Evolutionary conservation across 1,139 yeast genomes (phyloP), one percentile per base, ranked within the genome.

Genomic region (Yarrowia galli): DNA sequence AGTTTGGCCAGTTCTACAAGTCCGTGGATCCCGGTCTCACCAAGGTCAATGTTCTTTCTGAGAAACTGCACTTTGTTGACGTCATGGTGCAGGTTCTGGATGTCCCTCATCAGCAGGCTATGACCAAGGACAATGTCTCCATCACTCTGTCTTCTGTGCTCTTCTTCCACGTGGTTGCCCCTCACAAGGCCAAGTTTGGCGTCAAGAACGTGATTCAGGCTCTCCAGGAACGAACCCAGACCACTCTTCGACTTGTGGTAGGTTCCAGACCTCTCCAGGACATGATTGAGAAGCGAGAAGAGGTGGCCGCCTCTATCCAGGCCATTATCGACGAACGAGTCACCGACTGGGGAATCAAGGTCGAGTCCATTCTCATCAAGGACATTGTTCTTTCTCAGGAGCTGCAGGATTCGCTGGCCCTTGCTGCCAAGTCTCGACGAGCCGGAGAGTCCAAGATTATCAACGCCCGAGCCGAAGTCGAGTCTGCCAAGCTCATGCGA

Each of bases 381-480:
- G 92, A 88, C 76, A 82, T 89, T 75, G 78, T 80, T 38, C 81
- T 89, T 72, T 87, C 89, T 22, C 78, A 79, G 16, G 83, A 83
- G 69, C 88, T 89, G 67, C 87, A 88, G 69, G 81, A 84, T 65
- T 85, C 91, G 2, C 81, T 89, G 72, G 85, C 92, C 3, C 87
- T 86, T 83, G 92, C 92, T 40, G 91, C 92, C 45, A 91, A 88
- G 80, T 89, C 91, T 46, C 86, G 85, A 79, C 82, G 93, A 77
- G 87, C 88, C 70, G 92, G 92, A 79, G 93, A 89, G 77, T 85
- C 89, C 75, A 89, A 88, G 81, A 88, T 89, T 74, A 88, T 89
- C 75, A 87, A 87, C 71, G 92, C 92, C 46, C 84, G 84, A 76
- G 92, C 92, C 23, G 92, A 89, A 78, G 92, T 88, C 68, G 92